phyloP scores from a whole-genome alignment of 2,329 filamentous ascomycete genomes.

The Cercospora berteroae region DNA sequence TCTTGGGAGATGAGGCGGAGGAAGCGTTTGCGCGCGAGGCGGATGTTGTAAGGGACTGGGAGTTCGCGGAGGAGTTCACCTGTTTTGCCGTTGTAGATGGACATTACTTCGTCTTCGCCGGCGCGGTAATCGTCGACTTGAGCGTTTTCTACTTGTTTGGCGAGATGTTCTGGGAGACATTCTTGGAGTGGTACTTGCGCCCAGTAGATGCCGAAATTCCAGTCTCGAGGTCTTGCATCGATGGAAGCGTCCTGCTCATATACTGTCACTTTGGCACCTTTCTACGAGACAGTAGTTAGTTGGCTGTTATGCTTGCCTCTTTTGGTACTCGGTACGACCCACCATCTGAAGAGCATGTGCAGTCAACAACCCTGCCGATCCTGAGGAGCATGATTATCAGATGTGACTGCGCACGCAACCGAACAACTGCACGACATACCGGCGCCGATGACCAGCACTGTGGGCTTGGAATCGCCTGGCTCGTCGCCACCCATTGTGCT shows the following conservation, averaged over 20 bases:
- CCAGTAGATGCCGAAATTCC: conserved; percentile 26
- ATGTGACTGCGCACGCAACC: background rate
- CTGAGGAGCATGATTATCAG: conserved; percentile 13
- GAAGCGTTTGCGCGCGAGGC: conserved; percentile 22
- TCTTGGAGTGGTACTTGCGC: conserved; percentile 22
- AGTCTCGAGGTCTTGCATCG: conserved; percentile 20
- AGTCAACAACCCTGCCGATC: conserved; percentile 23
- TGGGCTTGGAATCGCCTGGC: conserved; percentile 2
- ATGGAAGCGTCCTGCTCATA: conserved; percentile 21
- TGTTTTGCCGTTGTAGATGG: conserved; percentile 21
- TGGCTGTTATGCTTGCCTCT: no score
- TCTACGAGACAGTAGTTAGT: conserved; percentile 5
- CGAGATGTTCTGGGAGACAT: conserved; percentile 21
- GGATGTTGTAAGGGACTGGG: conserved; percentile 22
- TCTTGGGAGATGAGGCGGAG: conserved; percentile 19
- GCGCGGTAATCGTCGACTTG: conserved; percentile 22
- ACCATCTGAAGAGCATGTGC: conserved; percentile 25
- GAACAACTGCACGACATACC: conserved; percentile 12
- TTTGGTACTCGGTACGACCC: background rate
- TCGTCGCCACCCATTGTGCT: conserved; percentile 6
- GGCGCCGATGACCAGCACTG: conserved; percentile 21
- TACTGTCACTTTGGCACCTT: conserved; percentile 21
- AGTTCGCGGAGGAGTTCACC: conserved; percentile 20
- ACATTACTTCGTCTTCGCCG: conserved; percentile 22
- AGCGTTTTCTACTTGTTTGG: conserved; percentile 18